Evolutionary conservation across 164 flowering plant species (phyloP).

Genomic region (Umbellularia californica): DNA sequence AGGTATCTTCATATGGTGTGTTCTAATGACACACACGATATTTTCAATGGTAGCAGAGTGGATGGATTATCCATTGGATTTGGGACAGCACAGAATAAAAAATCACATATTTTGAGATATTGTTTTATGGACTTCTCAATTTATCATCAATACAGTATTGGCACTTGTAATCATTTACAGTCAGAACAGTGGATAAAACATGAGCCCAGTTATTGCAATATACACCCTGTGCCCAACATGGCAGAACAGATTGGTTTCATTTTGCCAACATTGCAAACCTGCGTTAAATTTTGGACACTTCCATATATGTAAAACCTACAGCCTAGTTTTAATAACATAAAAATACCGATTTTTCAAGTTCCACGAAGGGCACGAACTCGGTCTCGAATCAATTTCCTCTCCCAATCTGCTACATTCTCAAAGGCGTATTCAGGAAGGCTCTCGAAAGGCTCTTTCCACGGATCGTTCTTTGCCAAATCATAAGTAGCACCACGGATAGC

Average conservation of each 20-base stretch:
- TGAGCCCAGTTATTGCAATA: background rate
- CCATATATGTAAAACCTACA: background rate
- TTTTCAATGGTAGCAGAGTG: too few species aligned
- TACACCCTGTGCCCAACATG: background rate
- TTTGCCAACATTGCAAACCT: background rate
- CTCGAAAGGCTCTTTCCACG: constrained; percentile 89
- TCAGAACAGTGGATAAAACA: background rate
- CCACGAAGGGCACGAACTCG: constrained; percentile 71
- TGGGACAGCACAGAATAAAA: background rate
- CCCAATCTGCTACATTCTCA: constrained; percentile 76
- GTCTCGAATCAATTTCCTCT: constrained; percentile 73
- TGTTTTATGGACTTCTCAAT: background rate
- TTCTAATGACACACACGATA: background rate
- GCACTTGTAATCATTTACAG: background rate
- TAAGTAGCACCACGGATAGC: constrained; percentile 90
- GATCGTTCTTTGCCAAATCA: constrained; percentile 79
- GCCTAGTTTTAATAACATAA: background rate
- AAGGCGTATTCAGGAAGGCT: constrained; percentile 79
- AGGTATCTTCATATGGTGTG: background rate
- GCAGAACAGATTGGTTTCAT: background rate
- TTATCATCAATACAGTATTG: too few species aligned
- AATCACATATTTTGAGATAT: background rate
- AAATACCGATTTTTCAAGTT: constrained; percentile 35
- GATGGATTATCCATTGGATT: background rate
- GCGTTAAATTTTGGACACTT: background rate